Evolutionary conservation across 441 rosid genomes (phyloP), one percentile per base, ranked within the genome.

Genomic region (Populus hybrid): DNA sequence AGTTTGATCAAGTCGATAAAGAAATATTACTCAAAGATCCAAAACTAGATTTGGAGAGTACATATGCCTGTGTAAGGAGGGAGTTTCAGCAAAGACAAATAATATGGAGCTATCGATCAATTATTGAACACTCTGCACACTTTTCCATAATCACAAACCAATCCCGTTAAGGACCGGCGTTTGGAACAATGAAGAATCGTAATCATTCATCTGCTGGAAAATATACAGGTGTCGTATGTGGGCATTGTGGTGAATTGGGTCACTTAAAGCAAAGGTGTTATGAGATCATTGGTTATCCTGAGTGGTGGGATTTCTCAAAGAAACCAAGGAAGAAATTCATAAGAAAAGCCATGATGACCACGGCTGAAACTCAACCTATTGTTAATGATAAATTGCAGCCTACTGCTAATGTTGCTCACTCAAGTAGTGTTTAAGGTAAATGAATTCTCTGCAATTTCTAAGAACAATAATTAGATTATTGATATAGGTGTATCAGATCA

Each of bases 1-100:
- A 63, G 11, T 77, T 77, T 77, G 65, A 77, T 61, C 50, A 77
- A 68, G 74, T 79, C 16, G 11, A 12, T 0, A 36, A 59, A n/a
- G 71, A 77, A 64, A 77, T 40, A 24, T 68, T 76, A 35, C 12
- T 2, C 1, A 68, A 53, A 61, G 68, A 73, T 24, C 72, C 11
- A 33, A 53, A 72, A 23, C 40, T 50, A 2, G 29, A 78, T 9
- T 38, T 78, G 35, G 53, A 72, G 26, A 73, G 68, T 10, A 12
- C 28, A 10, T 78, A 67, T 67, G 67, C 72, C 3, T 74, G n/a
- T 68, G 70, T 79, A 0, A 35, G 74, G 16, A 35, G 36, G 6
- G 77, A 74, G 4, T 73, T 65, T 14, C 77, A 78, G 45, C 38
- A 73, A n/a, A 45, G 35, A 7, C 4, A 73, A 2, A 77, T 56